Base-by-base conservation (phyloP, 2,329 filamentous ascomycete species). In the Claviceps sp. region DNA sequence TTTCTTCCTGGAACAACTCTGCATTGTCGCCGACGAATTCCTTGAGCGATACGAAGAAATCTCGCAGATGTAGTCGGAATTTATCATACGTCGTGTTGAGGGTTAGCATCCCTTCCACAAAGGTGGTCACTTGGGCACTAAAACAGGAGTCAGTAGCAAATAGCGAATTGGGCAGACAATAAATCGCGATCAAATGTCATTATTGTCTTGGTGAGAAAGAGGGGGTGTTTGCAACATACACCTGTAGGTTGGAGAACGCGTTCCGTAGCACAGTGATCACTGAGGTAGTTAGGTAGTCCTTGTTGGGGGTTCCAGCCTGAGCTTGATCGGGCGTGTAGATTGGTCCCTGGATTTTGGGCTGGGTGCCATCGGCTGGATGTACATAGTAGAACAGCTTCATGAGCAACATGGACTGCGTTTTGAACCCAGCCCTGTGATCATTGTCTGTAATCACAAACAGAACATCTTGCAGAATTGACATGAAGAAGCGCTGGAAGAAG, bases 391-490 rank as follows among this genome's bases (percentile, higher is more conserved):
- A 95, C 79, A 98, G 90, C 63, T 90, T 87, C 61, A 93, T 89
- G 55, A 98, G 73, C 48, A 98, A 75, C 79, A 93, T 85, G 3
- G 90, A 90, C 72, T 98, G 93, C 8, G 90, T 93, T 76, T 98
- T 98, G 76, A 98, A 98, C 1, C 93, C 93, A 55, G 93, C 93
- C 75, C 98, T 98, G 77, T 98, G 93, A 62, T 98, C 93, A 55
- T 86, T 91, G 64, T 98, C 93, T 0, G 93, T 97, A 49, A 98
- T 79, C 43, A 98, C 93, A 63, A 96, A 98, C 77, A 98, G 95
- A 14, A 98, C 89, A 62, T 98, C 93, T 69, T 98, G 93, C 49
- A 98, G 75, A 58, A 98, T 97, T 1, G 87, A 83, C 51, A 95
- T 84, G 69, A 93, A 98, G 73, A 97, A 98, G 65, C 90, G 89